Evolutionary conservation across 1,139 yeast genomes (phyloP).

Genomic region (Scheffersomyces lignicola): DNA sequence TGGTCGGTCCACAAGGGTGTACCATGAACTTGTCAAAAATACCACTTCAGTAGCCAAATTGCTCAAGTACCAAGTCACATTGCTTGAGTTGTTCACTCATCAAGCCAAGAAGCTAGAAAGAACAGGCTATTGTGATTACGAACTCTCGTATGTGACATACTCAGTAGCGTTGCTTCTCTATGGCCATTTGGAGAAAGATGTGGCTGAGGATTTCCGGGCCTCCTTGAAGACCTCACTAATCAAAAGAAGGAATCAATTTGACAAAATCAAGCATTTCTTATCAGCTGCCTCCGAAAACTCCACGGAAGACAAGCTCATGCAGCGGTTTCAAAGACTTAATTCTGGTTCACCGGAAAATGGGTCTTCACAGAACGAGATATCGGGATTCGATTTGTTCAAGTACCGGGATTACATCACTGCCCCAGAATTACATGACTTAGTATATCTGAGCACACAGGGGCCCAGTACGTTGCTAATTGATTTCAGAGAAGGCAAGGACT

Average conservation of each 20-base stretch:
- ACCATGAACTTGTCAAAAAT: conserved; percentile 1
- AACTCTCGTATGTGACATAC: conserved; percentile 34
- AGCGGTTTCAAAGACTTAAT: not conserved
- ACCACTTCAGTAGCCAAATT: conserved; percentile 14
- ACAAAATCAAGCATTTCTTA: conserved; percentile 2
- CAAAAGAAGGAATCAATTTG: conserved; percentile 16
- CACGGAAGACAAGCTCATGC: conserved; percentile 1
- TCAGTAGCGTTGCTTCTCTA: conserved; percentile 16
- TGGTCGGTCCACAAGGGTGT: not conserved
- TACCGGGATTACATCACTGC: conserved; percentile 28
- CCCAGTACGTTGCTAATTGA: conserved; percentile 56
- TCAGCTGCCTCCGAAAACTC: conserved; percentile 6
- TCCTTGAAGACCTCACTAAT: conserved; percentile 24
- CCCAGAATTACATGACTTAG: conserved; percentile 20
- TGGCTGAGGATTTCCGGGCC: conserved; percentile 19
- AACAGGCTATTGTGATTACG: conserved; percentile 41
- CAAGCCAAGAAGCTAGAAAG: conserved; percentile 27
- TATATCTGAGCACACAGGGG: conserved; percentile 9
- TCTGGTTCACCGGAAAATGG: too few relatives aligned
- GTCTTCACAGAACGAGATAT: too few relatives aligned
- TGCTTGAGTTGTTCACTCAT: conserved; percentile 36
- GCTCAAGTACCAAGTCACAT: conserved; percentile 27
- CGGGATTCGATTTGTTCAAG: conserved; percentile 10
- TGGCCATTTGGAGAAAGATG: conserved; percentile 14
- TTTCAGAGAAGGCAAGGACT: conserved; percentile 59